Conservation (phyloP, 169 alveolate genomes). For the Theileria orientalis region DNA sequence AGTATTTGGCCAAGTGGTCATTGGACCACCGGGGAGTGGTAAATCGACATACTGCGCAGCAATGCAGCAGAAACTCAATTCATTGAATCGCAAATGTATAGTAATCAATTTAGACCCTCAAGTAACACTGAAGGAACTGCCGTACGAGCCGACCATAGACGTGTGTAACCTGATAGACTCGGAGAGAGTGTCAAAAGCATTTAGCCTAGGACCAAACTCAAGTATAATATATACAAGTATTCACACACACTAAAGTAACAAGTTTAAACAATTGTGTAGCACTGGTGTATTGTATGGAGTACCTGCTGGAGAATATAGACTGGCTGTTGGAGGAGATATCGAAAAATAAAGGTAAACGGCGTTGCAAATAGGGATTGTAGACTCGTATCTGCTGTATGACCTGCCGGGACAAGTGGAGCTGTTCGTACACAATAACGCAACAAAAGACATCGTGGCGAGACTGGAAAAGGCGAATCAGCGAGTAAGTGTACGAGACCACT, state of each 20-base stretch:
- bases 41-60: constrained; percentile 91
- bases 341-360: constrained; percentile 14
- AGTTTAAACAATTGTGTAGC: constrained; percentile 49
- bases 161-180: constrained; percentile 86
- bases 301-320: constrained; percentile 85
- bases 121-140: constrained; percentile 84
- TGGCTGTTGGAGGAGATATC: constrained; percentile 83
- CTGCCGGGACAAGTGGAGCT: constrained; percentile 97
- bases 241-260: neutral
- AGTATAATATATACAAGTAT: neutral
- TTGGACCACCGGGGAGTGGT: constrained; percentile 96
- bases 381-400: constrained; percentile 89
- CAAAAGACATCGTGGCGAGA: constrained; percentile 77
- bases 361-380: constrained; percentile 62
- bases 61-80: constrained; percentile 80
- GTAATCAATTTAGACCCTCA: constrained; percentile 90
- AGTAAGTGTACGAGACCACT: constrained; percentile 26
- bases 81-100: constrained; percentile 76
- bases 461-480: constrained; percentile 75
- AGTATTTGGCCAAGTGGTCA: constrained; percentile 86
- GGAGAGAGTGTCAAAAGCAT: constrained; percentile 83
- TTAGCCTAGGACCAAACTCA: constrained; percentile 94
- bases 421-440: constrained; percentile 90
- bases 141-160: constrained; percentile 84
- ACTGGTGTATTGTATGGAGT: constrained; percentile 92